phyloP scores from a whole-genome alignment of 2,329 filamentous ascomycete species.

The Beauveria sp. region DNA sequence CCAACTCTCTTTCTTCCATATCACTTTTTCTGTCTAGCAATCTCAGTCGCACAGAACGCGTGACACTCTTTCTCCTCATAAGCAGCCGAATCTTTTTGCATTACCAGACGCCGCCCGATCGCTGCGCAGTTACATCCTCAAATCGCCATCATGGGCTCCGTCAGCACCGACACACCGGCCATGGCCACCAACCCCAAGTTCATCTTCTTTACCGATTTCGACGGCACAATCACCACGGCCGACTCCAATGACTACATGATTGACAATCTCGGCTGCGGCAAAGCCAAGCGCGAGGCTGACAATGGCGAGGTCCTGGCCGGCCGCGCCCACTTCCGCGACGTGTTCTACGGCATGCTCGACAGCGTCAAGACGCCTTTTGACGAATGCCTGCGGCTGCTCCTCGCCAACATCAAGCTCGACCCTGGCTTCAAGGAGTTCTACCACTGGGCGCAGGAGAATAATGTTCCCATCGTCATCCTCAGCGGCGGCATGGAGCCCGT shows the following conservation, averaged over 20 bases:
- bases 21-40: background rate
- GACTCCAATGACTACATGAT: conserved; percentile 68
- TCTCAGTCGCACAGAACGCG: background rate
- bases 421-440: conserved; percentile 85
- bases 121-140: background rate
- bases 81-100: background rate
- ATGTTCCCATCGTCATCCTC: conserved; percentile 86
- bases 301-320: conserved; percentile 72
- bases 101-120: background rate
- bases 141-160: conserved; percentile 33
- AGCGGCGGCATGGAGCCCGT: conserved; percentile 90
- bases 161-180: conserved; percentile 42
- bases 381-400: conserved; percentile 70
- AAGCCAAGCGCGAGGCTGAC: conserved; percentile 58
- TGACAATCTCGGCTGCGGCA: conserved; percentile 83
- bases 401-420: conserved; percentile 80
- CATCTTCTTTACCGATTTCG: conserved; percentile 99
- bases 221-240: conserved; percentile 81
- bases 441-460: conserved; percentile 69
- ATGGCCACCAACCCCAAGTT: conserved; percentile 68
- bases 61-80: too few species aligned
- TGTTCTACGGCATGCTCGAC: conserved; percentile 88
- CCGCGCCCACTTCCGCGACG: conserved; percentile 68
- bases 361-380: conserved; percentile 68
- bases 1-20: background rate